Evolutionary conservation across 768 basidiomycete species (phyloP).

Genomic region (Auricularia heimuer): DNA sequence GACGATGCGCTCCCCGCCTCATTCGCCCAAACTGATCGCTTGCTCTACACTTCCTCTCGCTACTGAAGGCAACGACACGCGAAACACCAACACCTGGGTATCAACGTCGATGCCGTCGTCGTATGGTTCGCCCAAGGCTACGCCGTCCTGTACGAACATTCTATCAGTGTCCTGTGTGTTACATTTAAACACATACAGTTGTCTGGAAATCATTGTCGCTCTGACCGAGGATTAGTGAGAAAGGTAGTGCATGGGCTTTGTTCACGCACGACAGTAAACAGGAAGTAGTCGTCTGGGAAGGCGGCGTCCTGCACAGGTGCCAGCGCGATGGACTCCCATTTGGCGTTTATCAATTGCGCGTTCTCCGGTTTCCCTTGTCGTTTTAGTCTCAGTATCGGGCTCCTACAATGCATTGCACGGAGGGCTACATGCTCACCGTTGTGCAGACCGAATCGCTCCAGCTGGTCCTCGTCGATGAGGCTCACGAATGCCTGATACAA

Average conservation of each 20-base stretch:
- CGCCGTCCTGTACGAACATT: slow-evolving; percentile 26
- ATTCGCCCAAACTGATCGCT: slow-evolving; percentile 8
- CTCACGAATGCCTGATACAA: slow-evolving; percentile 47
- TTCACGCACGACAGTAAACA: slow-evolving; percentile 47
- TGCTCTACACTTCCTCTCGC: slow-evolving; percentile 9
- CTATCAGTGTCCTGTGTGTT: too few relatives aligned
- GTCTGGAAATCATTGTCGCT: slow-evolving; percentile 59
- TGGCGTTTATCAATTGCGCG: slow-evolving; percentile 45
- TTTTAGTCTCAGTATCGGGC: background rate
- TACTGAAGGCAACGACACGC: slow-evolving; percentile 42
- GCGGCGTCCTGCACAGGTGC: slow-evolving; percentile 40
- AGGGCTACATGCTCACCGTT: slow-evolving; percentile 29
- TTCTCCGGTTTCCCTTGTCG: slow-evolving; percentile 37
- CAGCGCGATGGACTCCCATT: slow-evolving; percentile 60
- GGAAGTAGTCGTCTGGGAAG: slow-evolving; percentile 56
- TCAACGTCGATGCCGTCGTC: slow-evolving; percentile 47
- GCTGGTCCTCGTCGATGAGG: slow-evolving; percentile 41
- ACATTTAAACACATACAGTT: slow-evolving; percentile 10
- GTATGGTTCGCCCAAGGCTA: slow-evolving; percentile 40
- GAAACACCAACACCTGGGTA: slow-evolving; percentile 53
- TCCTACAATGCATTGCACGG: background rate
- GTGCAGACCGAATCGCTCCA: slow-evolving; percentile 54
- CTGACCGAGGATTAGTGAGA: slow-evolving; percentile 15
- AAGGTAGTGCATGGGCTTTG: background rate
- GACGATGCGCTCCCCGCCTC: background rate